phyloP scores from a whole-genome alignment of 441 rosid genomes.

The Gossypium schwendimanii region DNA sequence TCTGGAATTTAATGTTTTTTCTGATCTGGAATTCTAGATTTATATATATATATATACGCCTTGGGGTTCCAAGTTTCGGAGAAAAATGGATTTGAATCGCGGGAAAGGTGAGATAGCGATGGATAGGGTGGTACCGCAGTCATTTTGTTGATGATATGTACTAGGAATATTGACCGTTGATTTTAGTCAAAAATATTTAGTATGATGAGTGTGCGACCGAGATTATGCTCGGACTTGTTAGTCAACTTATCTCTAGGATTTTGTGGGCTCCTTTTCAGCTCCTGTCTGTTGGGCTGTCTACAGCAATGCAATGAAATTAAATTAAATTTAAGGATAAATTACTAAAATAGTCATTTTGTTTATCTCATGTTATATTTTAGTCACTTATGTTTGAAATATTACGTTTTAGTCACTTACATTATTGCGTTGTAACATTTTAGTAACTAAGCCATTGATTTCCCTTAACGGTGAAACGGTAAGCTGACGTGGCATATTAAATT shows the following conservation, averaged over 20 bases:
- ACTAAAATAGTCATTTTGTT: no score
- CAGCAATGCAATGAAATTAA: background rate
- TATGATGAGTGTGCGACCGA: background rate
- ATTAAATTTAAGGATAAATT: no score
- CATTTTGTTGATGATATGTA: background rate
- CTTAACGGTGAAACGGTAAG: no score
- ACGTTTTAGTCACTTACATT: no score
- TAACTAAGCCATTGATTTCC: no score
- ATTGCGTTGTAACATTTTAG: no score
- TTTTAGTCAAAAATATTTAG: background rate
- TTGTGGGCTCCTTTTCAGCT: background rate
- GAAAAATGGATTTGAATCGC: background rate
- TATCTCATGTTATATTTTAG: no score
- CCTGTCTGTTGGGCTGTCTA: background rate
- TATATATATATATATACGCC: background rate
- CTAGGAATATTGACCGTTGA: conserved; percentile 7
- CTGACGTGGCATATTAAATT: no score
- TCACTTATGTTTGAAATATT: no score
- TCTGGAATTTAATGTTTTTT: background rate
- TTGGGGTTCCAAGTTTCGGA: background rate
- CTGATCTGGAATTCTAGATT: conserved; percentile 6
- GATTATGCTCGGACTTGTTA: background rate
- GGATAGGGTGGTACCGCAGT: background rate
- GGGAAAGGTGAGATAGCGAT: background rate
- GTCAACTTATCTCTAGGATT: background rate